Evolutionary conservation across 2,329 filamentous ascomycete genomes (phyloP).

Genomic region (Curvularia hawaiiensis): DNA sequence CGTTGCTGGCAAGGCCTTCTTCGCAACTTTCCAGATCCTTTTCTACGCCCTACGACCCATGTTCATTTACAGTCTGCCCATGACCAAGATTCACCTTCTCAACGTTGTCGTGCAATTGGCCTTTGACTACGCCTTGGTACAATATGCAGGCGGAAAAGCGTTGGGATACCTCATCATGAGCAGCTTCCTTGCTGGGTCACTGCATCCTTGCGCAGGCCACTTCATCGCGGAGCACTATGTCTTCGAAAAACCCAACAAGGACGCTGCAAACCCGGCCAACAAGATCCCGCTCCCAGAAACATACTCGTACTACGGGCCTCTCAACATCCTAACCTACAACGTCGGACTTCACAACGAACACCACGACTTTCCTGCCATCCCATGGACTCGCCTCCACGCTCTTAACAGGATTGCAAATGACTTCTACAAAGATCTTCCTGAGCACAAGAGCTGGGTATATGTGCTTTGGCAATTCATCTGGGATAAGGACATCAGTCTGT

Average conservation of each 20-base stretch:
- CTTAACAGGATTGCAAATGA: constrained; percentile 82
- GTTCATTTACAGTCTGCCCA: constrained; percentile 86
- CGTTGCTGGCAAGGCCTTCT: constrained; percentile 95
- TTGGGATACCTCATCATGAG: constrained; percentile 85
- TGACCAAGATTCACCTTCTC: constrained; percentile 82
- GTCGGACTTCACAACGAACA: constrained; percentile 98
- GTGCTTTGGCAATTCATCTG: constrained; percentile 96
- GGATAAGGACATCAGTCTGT: constrained; percentile 87
- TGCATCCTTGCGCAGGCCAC: constrained; percentile 94
- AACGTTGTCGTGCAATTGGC: constrained; percentile 78
- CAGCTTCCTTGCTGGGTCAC: constrained; percentile 89
- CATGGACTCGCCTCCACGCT: constrained; percentile 84
- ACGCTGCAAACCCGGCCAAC: constrained; percentile 59
- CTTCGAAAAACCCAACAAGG: constrained; percentile 56
- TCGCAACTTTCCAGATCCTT: constrained; percentile 98
- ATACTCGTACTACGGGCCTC: constrained; percentile 92
- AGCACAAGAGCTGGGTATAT: constrained; percentile 87
- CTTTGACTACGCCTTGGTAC: constrained; percentile 76
- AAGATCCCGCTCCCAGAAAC: constrained; percentile 77
- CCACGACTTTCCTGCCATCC: constrained; percentile 96
- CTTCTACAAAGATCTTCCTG: constrained; percentile 88
- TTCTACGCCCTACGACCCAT: constrained; percentile 98
- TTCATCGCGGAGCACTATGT: constrained; percentile 94
- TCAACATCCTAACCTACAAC: constrained; percentile 95
- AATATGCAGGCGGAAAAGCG: constrained; percentile 64